Percentiles rank a stretch among this genome's conserved stretches.
These are phyloP conservation scores for Lachancea meyersii DNA, from an alignment of 805 yeast species.

Conservation along the genomic window DNA sequence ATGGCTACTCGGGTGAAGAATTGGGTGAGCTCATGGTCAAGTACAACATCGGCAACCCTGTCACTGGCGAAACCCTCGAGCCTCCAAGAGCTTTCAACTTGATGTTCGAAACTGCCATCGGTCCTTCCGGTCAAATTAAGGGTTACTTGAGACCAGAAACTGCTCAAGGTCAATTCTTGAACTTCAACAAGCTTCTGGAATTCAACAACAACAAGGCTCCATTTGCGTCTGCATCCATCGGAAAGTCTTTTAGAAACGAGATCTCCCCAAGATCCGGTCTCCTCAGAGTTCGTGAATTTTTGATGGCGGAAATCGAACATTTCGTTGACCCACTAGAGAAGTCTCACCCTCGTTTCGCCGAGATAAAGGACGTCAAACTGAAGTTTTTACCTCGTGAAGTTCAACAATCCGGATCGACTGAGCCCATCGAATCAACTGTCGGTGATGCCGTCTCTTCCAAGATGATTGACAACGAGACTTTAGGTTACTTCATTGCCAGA, in stretches of 20 bases:
- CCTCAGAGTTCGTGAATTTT: slow-evolving; percentile 94
- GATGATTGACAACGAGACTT: slow-evolving; percentile 92
- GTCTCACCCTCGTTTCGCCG: slow-evolving; percentile 70
- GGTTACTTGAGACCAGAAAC: slow-evolving; percentile 98
- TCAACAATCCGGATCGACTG: slow-evolving; percentile 81
- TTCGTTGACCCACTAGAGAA: slow-evolving; percentile 91
- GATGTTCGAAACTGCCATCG: slow-evolving; percentile 99
- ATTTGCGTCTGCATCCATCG: slow-evolving; percentile 98
- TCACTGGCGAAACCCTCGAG: slow-evolving; percentile 76
- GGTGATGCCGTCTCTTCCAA: slow-evolving; percentile 88
- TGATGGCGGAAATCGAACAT: slow-evolving; percentile 99
- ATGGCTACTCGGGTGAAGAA: slow-evolving; percentile 89
- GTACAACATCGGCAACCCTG: slow-evolving; percentile 85
- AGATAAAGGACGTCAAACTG: slow-evolving; percentile 66
- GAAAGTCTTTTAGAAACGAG: slow-evolving; percentile 98
- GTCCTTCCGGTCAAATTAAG: slow-evolving; percentile 94
- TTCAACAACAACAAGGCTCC: slow-evolving; percentile 96
- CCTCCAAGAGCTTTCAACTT: slow-evolving; percentile 93
- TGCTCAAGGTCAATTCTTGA: slow-evolving; percentile 98
- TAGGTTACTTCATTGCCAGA: slow-evolving; percentile 95
- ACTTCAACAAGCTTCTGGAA: slow-evolving; percentile 88
- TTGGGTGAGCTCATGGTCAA: slow-evolving; percentile 83
- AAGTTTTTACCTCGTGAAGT: slow-evolving; percentile 78
- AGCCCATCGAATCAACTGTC: slow-evolving; percentile 54
- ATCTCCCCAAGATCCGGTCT: slow-evolving; percentile 97